Evolutionary conservation across 768 basidiomycete species (phyloP), one percentile per base, ranked within the genome.

Genomic region (Lentinus tigrinus): DNA sequence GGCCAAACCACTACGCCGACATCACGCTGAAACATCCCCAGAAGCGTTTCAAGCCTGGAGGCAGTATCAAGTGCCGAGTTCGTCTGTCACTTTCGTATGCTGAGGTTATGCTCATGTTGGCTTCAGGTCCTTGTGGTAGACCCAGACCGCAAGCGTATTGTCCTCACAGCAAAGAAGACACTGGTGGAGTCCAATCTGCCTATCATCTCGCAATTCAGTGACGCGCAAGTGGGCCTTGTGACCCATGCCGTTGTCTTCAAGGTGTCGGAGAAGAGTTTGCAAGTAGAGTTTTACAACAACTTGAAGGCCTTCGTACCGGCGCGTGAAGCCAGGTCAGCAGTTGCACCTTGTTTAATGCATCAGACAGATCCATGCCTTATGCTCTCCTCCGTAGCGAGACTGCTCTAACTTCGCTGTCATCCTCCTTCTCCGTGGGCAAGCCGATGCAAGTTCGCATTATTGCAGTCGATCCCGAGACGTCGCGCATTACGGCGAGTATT

Each of bases 1-100:
- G 93, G 91, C 95, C 95, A 0, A 83, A 86, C 60, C 97, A 98
- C 69, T 97, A 91, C 69, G 94, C 97, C 11, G 97, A 99, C 71
- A 95, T 98, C 66, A 70, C 77, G n/a, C 80, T 98, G 65, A 97
- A 95, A 69, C 91, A 98, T 69, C 96, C 96, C 10, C 85, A 93
- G 42, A 92, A 87, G 74, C 82, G 88, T 59, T 99, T 97, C 77
- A 95, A 93, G 68, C 75, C 81, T 21, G 95, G 95, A 24, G 79
- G 81, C 3, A 82, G 70, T 51, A 89, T 98, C 72, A 96, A 91
- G 75, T 95, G 93, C 65, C 78, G 93, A 57, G 95, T 94, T 73
- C 7, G 87, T 74, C 1, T 27, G 39, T 34, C 7, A n/a, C 14
- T 23, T 23, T 3, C 13, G 19, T 39, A 49, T 56, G 40, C 46